A percentile compares a stretch with the other conserved stretches of the same genome.
phyloP scores from a whole-genome alignment of 257 asterid species.

The Gentiana macrophylla region DNA sequence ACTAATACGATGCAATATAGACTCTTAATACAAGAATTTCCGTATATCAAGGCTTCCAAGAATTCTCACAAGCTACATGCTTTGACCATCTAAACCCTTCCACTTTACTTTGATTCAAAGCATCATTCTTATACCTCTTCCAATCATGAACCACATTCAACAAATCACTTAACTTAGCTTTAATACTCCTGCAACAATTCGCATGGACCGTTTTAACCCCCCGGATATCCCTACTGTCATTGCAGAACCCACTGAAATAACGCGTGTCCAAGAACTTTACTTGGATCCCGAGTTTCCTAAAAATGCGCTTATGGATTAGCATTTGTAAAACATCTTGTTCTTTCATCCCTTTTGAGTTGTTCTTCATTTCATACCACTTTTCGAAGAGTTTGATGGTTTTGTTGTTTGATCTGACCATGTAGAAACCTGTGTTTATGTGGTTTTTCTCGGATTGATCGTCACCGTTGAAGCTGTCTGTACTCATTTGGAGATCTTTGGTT shows the following conservation, averaged over 20 bases:
- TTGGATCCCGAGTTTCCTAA: slow-evolving; percentile 18
- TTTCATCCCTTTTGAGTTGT: slow-evolving; percentile 23
- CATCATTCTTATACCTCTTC: slow-evolving; percentile 18
- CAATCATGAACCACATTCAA: slow-evolving; percentile 31
- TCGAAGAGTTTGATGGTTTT: slow-evolving; percentile 27
- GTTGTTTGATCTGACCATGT: slow-evolving; percentile 39
- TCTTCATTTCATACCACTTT: slow-evolving; percentile 22
- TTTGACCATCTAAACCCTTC: slow-evolving; percentile 22
- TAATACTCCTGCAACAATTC: slow-evolving; percentile 36
- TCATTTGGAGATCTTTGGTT: slow-evolving; percentile 27
- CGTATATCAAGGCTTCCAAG: slow-evolving; percentile 13
- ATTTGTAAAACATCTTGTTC: slow-evolving; percentile 35
- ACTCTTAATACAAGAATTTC: no score
- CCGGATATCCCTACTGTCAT: slow-evolving; percentile 20
- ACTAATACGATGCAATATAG: not conserved
- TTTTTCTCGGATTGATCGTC: slow-evolving; percentile 12
- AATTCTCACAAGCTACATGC: slow-evolving; percentile 21
- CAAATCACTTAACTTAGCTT: slow-evolving; percentile 32
- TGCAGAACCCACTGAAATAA: slow-evolving; percentile 40
- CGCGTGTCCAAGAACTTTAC: slow-evolving; percentile 29
- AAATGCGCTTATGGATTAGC: slow-evolving; percentile 14
- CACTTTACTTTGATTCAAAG: slow-evolving; percentile 11
- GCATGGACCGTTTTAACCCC: slow-evolving; percentile 39
- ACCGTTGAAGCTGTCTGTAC: slow-evolving; percentile 31
- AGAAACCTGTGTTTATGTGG: slow-evolving; percentile 43